Conservation (phyloP, 768 basidiomycete species). For the Leccinum rimulosum region DNA sequence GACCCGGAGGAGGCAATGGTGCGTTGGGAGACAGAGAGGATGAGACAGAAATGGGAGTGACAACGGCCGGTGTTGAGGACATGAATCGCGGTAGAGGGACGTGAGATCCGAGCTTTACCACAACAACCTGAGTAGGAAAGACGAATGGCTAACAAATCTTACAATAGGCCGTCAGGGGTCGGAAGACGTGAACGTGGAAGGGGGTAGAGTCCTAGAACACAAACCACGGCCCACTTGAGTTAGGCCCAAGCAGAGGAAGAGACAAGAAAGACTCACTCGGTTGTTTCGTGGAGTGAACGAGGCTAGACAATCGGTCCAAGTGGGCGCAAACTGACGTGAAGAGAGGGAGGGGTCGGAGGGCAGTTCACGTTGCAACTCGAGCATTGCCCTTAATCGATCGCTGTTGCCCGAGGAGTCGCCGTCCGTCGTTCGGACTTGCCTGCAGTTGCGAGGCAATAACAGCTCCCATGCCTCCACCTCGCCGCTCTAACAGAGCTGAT, state of each 20-base stretch:
- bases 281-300: slow-evolving; percentile 10
- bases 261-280: slow-evolving; percentile 15
- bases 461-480: neutral
- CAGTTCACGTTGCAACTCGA: slow-evolving; percentile 15
- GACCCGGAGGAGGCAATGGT: slow-evolving; percentile 6
- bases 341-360: slow-evolving; percentile 9
- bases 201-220: slow-evolving; percentile 1
- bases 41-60: slow-evolving; percentile 9
- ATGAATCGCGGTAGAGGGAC: slow-evolving; percentile 10
- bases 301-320: slow-evolving; percentile 23
- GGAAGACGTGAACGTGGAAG: neutral
- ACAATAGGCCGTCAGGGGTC: neutral
- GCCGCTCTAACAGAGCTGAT: slow-evolving; percentile 3
- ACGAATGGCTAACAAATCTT: slow-evolving; percentile 6
- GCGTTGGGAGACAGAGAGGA: slow-evolving; percentile 11
- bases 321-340: slow-evolving; percentile 22
- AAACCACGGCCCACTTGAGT: neutral
- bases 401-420: slow-evolving; percentile 5
- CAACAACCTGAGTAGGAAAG: slow-evolving; percentile 2
- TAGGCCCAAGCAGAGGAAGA: neutral
- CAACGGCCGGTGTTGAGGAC: slow-evolving; percentile 19
- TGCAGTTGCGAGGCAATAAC: slow-evolving; percentile 7
- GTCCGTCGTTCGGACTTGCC: slow-evolving; percentile 4
- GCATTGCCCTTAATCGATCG: slow-evolving; percentile 13
- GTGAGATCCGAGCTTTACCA: slow-evolving; percentile 6